These are phyloP conservation scores for Toxoplasma gondii DNA, from an alignment of 169 alveolate species.

Conservation along the genomic window DNA sequence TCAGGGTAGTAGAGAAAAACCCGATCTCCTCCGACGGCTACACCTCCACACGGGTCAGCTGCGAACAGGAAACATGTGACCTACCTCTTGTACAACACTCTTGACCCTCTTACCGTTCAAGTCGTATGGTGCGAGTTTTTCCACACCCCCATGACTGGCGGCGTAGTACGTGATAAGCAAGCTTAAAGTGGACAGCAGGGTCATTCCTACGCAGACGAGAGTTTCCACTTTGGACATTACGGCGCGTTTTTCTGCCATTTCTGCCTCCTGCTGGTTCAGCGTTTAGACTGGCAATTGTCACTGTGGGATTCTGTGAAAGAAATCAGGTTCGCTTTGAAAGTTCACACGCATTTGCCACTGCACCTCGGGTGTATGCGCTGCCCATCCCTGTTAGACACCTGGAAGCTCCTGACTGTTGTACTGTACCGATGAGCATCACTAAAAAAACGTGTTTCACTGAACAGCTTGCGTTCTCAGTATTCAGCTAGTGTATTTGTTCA, in stretches of 20 bases:
- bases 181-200: constrained; percentile 17
- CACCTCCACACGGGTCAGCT: constrained; percentile 57
- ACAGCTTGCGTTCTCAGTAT: too few relatives aligned
- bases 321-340: too few relatives aligned
- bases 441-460: too few relatives aligned
- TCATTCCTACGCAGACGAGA: background rate
- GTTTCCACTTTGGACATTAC: constrained; percentile 12
- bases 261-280: too few relatives aligned
- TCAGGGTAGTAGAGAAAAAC: constrained; percentile 49
- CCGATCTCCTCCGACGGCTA: constrained; percentile 42
- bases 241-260: background rate
- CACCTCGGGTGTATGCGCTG: too few relatives aligned
- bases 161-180: constrained; percentile 32
- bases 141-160: constrained; percentile 40
- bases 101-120: constrained; percentile 29
- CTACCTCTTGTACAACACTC: background rate
- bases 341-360: too few relatives aligned
- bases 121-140: constrained; percentile 56
- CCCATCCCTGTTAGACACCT: too few relatives aligned
- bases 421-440: too few relatives aligned
- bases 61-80: background rate
- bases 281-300: too few relatives aligned
- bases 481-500: too few relatives aligned
- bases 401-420: too few relatives aligned
- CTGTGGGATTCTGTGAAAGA: too few relatives aligned